Evolutionary conservation across 2,329 filamentous ascomycete species (phyloP).

Genomic region (Phaeophleospora eucalypticola): DNA sequence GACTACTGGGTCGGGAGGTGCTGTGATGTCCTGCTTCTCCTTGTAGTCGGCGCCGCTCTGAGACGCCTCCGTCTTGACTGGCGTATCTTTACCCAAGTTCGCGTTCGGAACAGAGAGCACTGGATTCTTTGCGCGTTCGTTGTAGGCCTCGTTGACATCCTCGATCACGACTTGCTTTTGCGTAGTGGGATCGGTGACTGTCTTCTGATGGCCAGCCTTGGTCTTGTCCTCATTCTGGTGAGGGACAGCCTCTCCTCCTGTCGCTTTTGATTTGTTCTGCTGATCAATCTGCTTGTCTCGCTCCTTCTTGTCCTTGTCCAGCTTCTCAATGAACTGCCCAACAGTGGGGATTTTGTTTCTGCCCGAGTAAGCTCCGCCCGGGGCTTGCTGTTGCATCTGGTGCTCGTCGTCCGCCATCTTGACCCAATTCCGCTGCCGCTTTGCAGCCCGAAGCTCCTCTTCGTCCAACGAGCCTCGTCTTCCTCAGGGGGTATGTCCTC

Average conservation of each 20-base stretch:
- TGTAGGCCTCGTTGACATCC: slow-evolving; percentile 67
- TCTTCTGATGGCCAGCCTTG: slow-evolving; percentile 48
- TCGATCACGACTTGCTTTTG: slow-evolving; percentile 82
- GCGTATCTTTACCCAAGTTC: slow-evolving; percentile 71
- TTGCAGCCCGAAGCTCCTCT: not conserved
- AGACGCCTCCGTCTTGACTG: slow-evolving; percentile 64
- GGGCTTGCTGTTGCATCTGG: slow-evolving; percentile 13
- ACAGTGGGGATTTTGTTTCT: slow-evolving; percentile 83
- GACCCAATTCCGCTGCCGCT: not conserved
- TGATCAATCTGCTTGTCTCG: slow-evolving; percentile 69
- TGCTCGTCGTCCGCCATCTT: slow-evolving; percentile 14
- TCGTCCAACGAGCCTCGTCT: too few relatives aligned
- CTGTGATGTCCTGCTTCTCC: slow-evolving; percentile 79
- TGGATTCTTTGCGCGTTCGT: slow-evolving; percentile 68
- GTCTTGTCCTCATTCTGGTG: slow-evolving; percentile 47
- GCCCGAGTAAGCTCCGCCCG: slow-evolving; percentile 72
- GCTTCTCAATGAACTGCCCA: slow-evolving; percentile 71
- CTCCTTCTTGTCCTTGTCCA: slow-evolving; percentile 74
- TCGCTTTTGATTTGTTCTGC: slow-evolving; percentile 54
- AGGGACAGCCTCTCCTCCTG: slow-evolving; percentile 36
- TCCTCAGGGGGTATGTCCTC: too few relatives aligned
- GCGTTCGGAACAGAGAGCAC: slow-evolving; percentile 82
- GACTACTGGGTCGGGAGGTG: slow-evolving; percentile 81
- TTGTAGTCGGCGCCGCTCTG: slow-evolving; percentile 79
- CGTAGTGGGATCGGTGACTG: slow-evolving; percentile 82